Conservation (phyloP, 73 alveolate genomes). For the Paramecium tetraurelia region DNA sequence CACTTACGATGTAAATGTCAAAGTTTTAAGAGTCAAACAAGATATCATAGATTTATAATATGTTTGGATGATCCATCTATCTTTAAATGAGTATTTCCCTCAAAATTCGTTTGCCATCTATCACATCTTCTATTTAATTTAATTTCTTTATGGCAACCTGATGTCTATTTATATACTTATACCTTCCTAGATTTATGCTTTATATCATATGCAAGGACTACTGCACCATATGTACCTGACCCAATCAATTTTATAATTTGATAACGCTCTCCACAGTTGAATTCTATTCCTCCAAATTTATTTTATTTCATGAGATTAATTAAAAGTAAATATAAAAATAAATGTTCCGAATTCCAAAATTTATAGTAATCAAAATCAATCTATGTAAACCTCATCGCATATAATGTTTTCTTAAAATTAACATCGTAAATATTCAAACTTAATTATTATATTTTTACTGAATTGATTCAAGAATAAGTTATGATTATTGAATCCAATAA, state of each 20-base stretch:
- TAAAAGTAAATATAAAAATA: not conserved
- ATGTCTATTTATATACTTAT: not conserved
- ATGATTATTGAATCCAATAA: not conserved
- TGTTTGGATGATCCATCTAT: slow-evolving; percentile 80
- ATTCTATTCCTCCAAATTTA: not conserved
- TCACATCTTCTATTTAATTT: slow-evolving; percentile 80
- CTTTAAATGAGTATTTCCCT: slow-evolving; percentile 80
- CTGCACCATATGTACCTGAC: slow-evolving; percentile 90
- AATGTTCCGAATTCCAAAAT: not conserved
- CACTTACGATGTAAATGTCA: slow-evolving; percentile 82
- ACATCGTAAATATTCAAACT: not conserved
- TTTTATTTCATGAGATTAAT: not conserved
- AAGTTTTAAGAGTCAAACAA: slow-evolving; percentile 55
- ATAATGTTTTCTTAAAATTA: not conserved
- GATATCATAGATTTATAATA: slow-evolving; percentile 73
- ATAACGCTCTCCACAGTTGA: not conserved
- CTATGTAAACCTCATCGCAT: not conserved
- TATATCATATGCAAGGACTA: slow-evolving; percentile 81
- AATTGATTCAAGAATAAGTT: not conserved
- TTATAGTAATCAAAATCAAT: not conserved
- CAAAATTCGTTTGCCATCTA: slow-evolving; percentile 86
- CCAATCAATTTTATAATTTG: slow-evolving; percentile 53
- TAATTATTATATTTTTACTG: not conserved
- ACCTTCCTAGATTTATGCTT: slow-evolving; percentile 48
- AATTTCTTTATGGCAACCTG: slow-evolving; percentile 91